A percentile compares a stretch with the other conserved stretches of the same genome.
Conservation (phyloP, 768 basidiomycete genomes). For the Hygrocybe coccinea region DNA sequence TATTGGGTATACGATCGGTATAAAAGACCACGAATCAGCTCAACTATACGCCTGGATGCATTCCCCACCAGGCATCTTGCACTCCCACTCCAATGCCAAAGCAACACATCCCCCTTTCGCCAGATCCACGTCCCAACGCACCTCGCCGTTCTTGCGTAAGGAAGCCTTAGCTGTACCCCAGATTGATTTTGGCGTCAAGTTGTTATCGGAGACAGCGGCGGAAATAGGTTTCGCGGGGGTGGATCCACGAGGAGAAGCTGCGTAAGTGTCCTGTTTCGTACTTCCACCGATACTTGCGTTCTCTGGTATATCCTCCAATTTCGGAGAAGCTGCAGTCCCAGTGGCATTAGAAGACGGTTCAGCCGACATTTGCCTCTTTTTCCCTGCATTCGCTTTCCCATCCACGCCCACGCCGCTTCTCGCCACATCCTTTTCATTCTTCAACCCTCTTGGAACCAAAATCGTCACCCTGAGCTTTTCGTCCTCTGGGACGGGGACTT, state of each 20-base stretch:
- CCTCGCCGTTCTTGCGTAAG: constrained; percentile 1
- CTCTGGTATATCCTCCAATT: constrained; percentile 1
- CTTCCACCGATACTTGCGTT: neutral
- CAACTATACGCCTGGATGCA: neutral
- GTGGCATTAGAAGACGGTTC: neutral
- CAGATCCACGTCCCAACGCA: constrained; percentile 3
- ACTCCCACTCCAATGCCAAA: constrained; percentile 5
- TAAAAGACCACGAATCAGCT: neutral
- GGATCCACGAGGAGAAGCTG: neutral
- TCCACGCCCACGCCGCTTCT: constrained; percentile 2
- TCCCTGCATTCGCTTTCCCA: neutral
- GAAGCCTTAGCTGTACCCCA: constrained; percentile 4
- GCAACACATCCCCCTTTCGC: constrained; percentile 4
- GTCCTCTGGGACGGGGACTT: constrained; percentile 2
- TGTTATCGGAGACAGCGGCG: neutral
- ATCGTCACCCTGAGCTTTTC: constrained; percentile 1
- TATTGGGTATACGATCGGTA: neutral
- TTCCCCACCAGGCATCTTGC: constrained; percentile 3
- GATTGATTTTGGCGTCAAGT: neutral
- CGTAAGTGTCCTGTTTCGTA: neutral
- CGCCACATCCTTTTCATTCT: constrained; percentile 1
- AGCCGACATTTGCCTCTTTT: neutral
- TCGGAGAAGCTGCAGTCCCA: neutral
- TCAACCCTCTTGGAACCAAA: neutral
- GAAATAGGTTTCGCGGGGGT: neutral